Base-by-base conservation (phyloP, 1,284 basidiomycete genomes). In the Irpex lacteus region DNA sequence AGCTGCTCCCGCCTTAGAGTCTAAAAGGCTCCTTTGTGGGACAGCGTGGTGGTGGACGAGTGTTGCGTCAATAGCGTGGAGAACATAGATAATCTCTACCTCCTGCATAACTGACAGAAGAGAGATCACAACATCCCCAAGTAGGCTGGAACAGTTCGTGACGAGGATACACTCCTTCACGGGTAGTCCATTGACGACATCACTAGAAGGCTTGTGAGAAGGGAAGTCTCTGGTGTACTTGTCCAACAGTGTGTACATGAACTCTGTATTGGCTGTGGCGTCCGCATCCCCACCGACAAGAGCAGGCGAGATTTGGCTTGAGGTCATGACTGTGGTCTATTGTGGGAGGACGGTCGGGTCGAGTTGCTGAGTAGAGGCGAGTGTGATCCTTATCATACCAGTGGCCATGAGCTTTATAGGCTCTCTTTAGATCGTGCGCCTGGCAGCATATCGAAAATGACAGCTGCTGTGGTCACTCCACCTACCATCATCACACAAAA, bases 91-190 rank as follows among this genome's bases (percentile, higher is more conserved):
- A 7, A 53, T 58, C 32, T 8, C 9, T 9, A 63, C 62, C 7
- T 63, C 59, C 2, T 59, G 40, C 34, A 69, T 15, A 67, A 71
- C 18, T 19, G 68, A 66, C 62, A 75, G 68, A 54, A 65, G 65
- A 13, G 59, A 53, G 9, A 68, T 63, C 13, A 71, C n/a, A 50
- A 60, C 60, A 5, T 63, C 59, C 19, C 71, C 71, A 5, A 72
- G 65, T 21, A 62, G 61, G 5, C 71, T 69, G 1, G 71, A 71
- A 2, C 70, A 69, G 32, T 70, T 71, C 5, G 70, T 73, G 6
- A 73, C 59, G 26, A 70, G 65, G 19, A 71, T 60, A 47, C 66
- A 62, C 3, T 65, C 65, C 9, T 40, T 38, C 1, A 18, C n/a
- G 8, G 60, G 62, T 5, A 40, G 26, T 26, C 26, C 26, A 26